Evolutionary conservation across 345 rosid species (phyloP).

Genomic region (Euphorbia peplus): DNA sequence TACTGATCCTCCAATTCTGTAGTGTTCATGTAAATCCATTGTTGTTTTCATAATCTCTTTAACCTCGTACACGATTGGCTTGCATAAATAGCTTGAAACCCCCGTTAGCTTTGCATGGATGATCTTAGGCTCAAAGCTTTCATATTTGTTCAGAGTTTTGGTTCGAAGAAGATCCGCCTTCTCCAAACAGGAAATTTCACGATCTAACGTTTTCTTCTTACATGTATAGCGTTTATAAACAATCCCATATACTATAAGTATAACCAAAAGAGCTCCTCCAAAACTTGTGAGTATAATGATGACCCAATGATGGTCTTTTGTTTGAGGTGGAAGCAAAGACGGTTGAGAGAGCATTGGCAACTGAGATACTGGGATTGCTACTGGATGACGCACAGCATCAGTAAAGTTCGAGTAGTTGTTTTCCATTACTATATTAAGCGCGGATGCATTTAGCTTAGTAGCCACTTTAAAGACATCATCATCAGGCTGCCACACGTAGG

Average conservation of each 20-base stretch:
- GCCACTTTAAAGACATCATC: conserved; percentile 42
- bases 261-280: conserved; percentile 25
- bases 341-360: conserved; percentile 41
- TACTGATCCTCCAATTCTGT: conserved; percentile 46
- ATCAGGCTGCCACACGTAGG: conserved; percentile 51
- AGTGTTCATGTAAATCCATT: conserved; percentile 37
- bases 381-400: conserved; percentile 34
- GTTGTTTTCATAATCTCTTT: conserved; percentile 47
- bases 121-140: conserved; percentile 31
- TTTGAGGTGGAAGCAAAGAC: conserved; percentile 16
- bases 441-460: conserved; percentile 39
- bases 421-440: conserved; percentile 33
- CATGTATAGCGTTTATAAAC: neutral
- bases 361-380: conserved; percentile 49
- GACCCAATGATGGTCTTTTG: conserved; percentile 19
- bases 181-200: conserved; percentile 34
- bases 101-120: conserved; percentile 46
- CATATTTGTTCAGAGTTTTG: conserved; percentile 21
- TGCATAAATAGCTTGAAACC: conserved; percentile 49
- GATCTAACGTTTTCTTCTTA: conserved; percentile 26
- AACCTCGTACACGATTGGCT: conserved; percentile 42
- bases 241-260: conserved; percentile 25
- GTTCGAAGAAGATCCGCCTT: conserved; percentile 37
- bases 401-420: conserved; percentile 39
- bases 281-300: conserved; percentile 19